Evolutionary conservation across 768 basidiomycete genomes (phyloP).

Genomic region (Podaxis carcinomalis): DNA sequence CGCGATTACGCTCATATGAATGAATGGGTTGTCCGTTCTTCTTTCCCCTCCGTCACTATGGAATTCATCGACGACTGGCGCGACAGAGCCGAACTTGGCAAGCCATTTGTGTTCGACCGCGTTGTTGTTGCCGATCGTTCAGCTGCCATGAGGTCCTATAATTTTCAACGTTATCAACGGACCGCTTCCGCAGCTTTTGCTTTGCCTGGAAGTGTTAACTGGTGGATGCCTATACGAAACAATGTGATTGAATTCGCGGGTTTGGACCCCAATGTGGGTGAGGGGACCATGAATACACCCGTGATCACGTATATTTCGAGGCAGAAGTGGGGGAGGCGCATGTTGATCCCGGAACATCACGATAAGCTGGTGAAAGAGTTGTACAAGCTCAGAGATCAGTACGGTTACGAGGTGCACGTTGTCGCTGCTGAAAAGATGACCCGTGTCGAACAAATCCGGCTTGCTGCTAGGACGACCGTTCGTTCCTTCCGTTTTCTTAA

Average conservation of each 20-base stretch:
- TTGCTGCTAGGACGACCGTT: slow-evolving; percentile 86
- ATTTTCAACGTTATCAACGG: slow-evolving; percentile 68
- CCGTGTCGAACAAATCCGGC: slow-evolving; percentile 70
- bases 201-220: slow-evolving; percentile 69
- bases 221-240: slow-evolving; percentile 81
- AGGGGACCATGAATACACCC: slow-evolving; percentile 48
- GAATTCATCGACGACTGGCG: slow-evolving; percentile 84
- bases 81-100: slow-evolving; percentile 68
- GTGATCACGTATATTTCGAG: slow-evolving; percentile 93
- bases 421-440: slow-evolving; percentile 82
- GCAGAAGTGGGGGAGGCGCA: slow-evolving; percentile 85
- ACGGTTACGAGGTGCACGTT: slow-evolving; percentile 86
- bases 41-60: slow-evolving; percentile 76
- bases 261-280: slow-evolving; percentile 36
- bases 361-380: slow-evolving; percentile 74
- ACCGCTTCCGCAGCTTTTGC: slow-evolving; percentile 73
- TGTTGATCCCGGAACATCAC: slow-evolving; percentile 73
- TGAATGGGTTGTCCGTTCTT: slow-evolving; percentile 74
- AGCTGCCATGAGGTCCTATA: slow-evolving; percentile 70
- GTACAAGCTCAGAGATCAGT: slow-evolving; percentile 56
- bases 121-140: slow-evolving; percentile 84
- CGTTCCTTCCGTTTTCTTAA: slow-evolving; percentile 19
- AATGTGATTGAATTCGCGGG: slow-evolving; percentile 74
- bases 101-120: slow-evolving; percentile 79
- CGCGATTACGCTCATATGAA: slow-evolving; percentile 92